These are phyloP conservation scores for Epicoccum nigrum DNA, from an alignment of 2,329 filamentous ascomycete species.

Conservation along the genomic window DNA sequence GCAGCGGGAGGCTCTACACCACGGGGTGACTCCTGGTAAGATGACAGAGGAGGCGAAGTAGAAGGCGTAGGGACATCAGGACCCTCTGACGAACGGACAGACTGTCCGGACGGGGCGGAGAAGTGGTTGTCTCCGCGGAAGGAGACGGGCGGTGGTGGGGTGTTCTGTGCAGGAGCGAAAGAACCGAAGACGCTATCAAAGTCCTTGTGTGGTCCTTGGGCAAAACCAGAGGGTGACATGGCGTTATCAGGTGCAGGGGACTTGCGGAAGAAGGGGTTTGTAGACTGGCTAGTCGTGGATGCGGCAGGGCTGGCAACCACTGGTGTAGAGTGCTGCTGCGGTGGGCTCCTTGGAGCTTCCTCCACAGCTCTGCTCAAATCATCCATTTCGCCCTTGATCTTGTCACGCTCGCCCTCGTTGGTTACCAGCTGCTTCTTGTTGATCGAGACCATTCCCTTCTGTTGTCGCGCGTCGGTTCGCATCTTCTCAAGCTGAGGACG, in stretches of 20 bases:
- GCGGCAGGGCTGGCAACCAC: conserved; percentile 69
- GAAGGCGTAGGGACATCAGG: conserved; percentile 65
- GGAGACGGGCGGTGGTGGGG: conserved; percentile 62
- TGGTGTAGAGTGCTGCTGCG: conserved; percentile 45
- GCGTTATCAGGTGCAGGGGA: conserved; percentile 59
- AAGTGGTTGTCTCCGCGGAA: conserved; percentile 63
- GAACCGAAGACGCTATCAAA: conserved; percentile 89
- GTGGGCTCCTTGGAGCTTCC: conserved; percentile 51
- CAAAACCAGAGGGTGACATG: conserved; percentile 57
- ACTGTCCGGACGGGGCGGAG: conserved; percentile 50
- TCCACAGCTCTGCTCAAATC: conserved; percentile 68
- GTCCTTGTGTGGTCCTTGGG: conserved; percentile 48
- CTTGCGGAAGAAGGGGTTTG: conserved; percentile 92
- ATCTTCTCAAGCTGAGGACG: conserved; percentile 94
- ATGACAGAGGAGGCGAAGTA: conserved; percentile 65
- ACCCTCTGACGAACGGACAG: conserved; percentile 53
- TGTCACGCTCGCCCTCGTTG: conserved; percentile 86
- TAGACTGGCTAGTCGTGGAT: conserved; percentile 70
- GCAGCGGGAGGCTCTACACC: conserved; percentile 67
- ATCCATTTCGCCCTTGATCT: conserved; percentile 79
- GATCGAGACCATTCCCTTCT: conserved; percentile 95
- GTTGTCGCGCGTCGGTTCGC: conserved; percentile 87
- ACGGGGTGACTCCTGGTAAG: conserved; percentile 60
- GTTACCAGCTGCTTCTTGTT: conserved; percentile 97
- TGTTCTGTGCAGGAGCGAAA: conserved; percentile 55